Base-by-base conservation (phyloP, 371 early-diverging fungal genomes). In the Mucor irregularis region DNA sequence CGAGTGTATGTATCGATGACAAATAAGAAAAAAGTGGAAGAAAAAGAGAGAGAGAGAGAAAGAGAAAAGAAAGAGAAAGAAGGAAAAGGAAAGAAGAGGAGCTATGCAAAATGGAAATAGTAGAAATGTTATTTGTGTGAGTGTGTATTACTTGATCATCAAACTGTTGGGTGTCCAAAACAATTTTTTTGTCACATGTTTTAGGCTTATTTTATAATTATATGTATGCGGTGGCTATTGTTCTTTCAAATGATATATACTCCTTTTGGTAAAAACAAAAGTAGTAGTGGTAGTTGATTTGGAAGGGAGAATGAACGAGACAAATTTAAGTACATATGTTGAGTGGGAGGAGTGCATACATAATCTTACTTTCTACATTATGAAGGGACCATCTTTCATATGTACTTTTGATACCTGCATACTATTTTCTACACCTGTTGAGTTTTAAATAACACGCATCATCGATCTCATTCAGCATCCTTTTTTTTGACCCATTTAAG, bases 111-210 rank as follows among this genome's bases (percentile, higher is more conserved):
- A 33, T 35, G 24, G 33, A n/a, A 50, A 35, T 37, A 11, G 26
- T 25, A 49, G 49, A 34, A 21, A 24, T 24, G n/a, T n/a, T n/a
- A n/a, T n/a, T n/a, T n/a, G n/a, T n/a, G n/a, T n/a, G n/a, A n/a
- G n/a, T n/a, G n/a, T n/a, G n/a, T n/a, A 40, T 40, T 40, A 19
- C 13, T 21, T 49, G 51, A 50, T 50, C 51, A 50, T 21, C 37
- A 39, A 40, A 40, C 42, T 40, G 8, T 13, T 40, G 42, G 22
- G n/a, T n/a, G n/a, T n/a, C n/a, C n/a, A n/a, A n/a, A n/a, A 45
- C 45, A 28, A 29, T 8, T 29, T 25, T 7, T 14, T 9, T 6
- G 45, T 45, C 45, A 45, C 29, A 26, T 45, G 45, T n/a, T 24
- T n/a, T 24, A 17, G 21, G n/a, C 19, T 47, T 47, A 22, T 33